Evolutionary conservation across 2,329 filamentous ascomycete genomes (phyloP).

Genomic region (Apiospora sp.): DNA sequence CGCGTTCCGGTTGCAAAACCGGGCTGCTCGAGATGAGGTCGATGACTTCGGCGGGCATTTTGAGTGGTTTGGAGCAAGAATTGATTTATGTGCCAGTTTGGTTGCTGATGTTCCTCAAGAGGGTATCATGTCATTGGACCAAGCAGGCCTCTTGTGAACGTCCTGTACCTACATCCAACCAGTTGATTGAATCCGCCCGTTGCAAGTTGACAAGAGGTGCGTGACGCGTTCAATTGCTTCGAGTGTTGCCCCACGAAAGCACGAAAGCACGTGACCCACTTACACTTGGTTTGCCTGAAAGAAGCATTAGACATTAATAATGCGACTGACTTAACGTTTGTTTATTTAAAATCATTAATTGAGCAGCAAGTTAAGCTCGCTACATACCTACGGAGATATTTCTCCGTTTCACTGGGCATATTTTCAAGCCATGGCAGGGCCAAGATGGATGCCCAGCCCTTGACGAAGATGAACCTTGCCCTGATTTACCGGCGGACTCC

Average conservation of each 20-base stretch:
- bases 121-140: not conserved
- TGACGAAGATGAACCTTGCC: not conserved
- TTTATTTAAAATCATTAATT: not conserved
- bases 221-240: slow-evolving; percentile 15
- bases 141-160: not conserved
- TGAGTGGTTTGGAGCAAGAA: not conserved
- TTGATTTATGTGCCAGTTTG: too few relatives aligned
- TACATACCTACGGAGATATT: too few relatives aligned
- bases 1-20: slow-evolving; percentile 18
- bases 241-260: not conserved
- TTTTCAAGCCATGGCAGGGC: not conserved
- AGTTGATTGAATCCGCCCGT: not conserved
- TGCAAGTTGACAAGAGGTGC: not conserved
- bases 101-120: not conserved
- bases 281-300: not conserved
- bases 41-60: slow-evolving; percentile 47
- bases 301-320: not conserved
- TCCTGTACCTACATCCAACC: not conserved
- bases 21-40: slow-evolving; percentile 45
- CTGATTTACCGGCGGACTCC: not conserved
- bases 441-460: not conserved
- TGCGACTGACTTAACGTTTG: not conserved
- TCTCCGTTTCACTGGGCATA: not conserved
- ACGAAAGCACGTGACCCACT: not conserved
- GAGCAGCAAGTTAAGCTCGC: not conserved